Evolutionary conservation across 83 land plant species (phyloP).

Genomic region (Thuja plicata): DNA sequence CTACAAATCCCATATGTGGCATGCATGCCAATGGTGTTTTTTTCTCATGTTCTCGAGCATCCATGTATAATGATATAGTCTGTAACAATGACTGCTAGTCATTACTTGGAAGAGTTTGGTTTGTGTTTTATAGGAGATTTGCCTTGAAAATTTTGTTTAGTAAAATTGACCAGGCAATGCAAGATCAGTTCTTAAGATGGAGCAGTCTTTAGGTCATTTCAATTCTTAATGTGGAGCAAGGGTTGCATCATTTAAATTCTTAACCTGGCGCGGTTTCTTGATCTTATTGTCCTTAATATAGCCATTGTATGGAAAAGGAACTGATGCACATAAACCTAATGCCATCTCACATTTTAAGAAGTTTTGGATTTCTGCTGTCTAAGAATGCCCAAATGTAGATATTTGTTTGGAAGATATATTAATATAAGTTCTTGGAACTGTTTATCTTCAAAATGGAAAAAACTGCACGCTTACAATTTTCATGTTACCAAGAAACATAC

Average conservation of each 20-base stretch:
- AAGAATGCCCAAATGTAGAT: too few species aligned
- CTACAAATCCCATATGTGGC: not conserved
- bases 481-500: too few species aligned
- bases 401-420: too few species aligned
- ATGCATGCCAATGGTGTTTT: not conserved
- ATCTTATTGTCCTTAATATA: too few species aligned
- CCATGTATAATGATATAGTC: not conserved
- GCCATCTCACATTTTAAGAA: too few species aligned
- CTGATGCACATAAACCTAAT: too few species aligned
- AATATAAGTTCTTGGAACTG: too few species aligned
- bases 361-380: too few species aligned
- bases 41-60: not conserved
- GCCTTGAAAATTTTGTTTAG: not conserved
- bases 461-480: too few species aligned
- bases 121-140: not conserved
- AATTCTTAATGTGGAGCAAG: not conserved
- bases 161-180: not conserved
- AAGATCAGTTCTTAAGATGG: not conserved
- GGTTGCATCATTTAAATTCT: not conserved
- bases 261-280: too few species aligned
- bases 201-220: not conserved
- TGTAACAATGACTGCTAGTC: not conserved
- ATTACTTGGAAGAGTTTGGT: not conserved
- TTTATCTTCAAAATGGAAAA: too few species aligned
- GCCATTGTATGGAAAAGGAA: too few species aligned